Evolutionary conservation across 83 land plant genomes (phyloP).

Genomic region (Picea abies): DNA sequence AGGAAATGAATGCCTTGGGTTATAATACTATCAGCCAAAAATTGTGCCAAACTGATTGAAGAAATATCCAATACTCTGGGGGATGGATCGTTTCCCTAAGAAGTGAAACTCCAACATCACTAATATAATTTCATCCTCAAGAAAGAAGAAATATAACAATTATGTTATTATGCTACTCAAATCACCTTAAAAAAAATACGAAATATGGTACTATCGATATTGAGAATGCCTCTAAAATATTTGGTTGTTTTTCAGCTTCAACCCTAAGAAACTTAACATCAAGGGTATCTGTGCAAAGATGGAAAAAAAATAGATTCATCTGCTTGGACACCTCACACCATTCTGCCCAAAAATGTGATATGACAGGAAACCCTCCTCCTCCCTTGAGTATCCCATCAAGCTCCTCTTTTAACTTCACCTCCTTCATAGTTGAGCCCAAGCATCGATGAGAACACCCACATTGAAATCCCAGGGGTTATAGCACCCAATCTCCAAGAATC

Average conservation of each 20-base stretch:
- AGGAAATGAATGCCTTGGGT: neutral
- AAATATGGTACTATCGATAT: conserved; percentile 89
- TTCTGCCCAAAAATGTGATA: conserved; percentile 85
- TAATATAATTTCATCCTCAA: no score
- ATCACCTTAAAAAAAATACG: conserved; percentile 74
- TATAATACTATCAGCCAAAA: neutral
- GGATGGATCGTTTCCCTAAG: no score
- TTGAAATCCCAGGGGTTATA: no score
- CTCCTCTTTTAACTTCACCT: conserved; percentile 63
- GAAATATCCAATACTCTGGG: neutral
- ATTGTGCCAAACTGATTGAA: neutral
- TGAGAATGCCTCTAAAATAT: conserved; percentile 72
- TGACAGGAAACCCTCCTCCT: conserved; percentile 33
- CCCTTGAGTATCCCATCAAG: conserved; percentile 36
- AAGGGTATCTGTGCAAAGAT: conserved; percentile 76
- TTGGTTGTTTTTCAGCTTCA: conserved; percentile 93
- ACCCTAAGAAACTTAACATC: conserved; percentile 73
- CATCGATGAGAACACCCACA: no score
- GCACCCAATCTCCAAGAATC: no score
- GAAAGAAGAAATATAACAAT: no score
- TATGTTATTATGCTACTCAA: neutral
- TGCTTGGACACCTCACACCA: conserved; percentile 93
- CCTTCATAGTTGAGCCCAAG: conserved; percentile 53
- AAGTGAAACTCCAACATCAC: no score
- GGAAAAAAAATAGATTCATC: conserved; percentile 83